Evolutionary conservation across 306 rosid species (phyloP).

Genomic region (Vigna radiata): DNA sequence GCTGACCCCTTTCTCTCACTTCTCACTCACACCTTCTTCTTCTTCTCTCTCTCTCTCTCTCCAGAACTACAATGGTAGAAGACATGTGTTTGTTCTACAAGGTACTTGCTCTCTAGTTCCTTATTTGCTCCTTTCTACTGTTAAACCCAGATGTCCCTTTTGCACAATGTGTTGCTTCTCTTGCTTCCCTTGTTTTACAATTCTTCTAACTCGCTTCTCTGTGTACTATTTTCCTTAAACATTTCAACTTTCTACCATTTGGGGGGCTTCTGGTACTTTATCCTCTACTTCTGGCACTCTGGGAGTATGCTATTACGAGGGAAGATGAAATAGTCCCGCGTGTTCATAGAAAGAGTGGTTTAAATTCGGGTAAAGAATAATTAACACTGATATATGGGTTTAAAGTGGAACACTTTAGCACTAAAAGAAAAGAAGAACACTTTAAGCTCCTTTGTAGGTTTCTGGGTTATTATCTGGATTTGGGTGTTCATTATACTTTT

Average conservation of each 20-base stretch:
- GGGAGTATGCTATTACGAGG: background rate
- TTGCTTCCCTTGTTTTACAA: background rate
- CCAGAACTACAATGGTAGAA: slow-evolving; percentile 66
- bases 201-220: background rate
- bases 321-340: slow-evolving; percentile 27
- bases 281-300: slow-evolving; percentile 24
- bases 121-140: background rate
- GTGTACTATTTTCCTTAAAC: background rate
- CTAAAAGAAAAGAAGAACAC: background rate
- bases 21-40: slow-evolving; percentile 5
- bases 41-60: background rate
- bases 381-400: slow-evolving; percentile 12
- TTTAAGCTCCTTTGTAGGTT: slow-evolving; percentile 43
- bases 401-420: slow-evolving; percentile 5
- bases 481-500: slow-evolving; percentile 31
- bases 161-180: slow-evolving; percentile 36
- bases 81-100: slow-evolving; percentile 68
- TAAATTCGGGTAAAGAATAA: background rate
- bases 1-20: slow-evolving; percentile 37
- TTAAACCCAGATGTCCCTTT: background rate
- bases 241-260: slow-evolving; percentile 22
- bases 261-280: slow-evolving; percentile 10
- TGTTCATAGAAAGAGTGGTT: slow-evolving; percentile 35
- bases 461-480: slow-evolving; percentile 47
- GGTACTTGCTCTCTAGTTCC: slow-evolving; percentile 54